Conservation (phyloP, 1,284 basidiomycete genomes). For the Apiotrichum akiyoshidainum region DNA sequence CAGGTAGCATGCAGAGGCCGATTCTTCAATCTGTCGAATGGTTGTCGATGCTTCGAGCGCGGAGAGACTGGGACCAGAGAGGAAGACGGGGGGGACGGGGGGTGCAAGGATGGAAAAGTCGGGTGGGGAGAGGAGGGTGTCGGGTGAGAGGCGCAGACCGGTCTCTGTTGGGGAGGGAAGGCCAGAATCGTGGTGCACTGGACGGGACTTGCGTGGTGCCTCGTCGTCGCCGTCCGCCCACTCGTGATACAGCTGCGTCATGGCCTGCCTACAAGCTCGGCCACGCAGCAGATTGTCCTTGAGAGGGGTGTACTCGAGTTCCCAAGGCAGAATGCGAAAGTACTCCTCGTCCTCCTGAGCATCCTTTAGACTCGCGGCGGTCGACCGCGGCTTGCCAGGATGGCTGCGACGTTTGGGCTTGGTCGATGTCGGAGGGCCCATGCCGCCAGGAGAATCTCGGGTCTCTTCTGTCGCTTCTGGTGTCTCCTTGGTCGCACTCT, state of each 20-base stretch:
- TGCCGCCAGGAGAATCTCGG: conserved; percentile 11
- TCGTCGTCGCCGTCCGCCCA: conserved; percentile 43
- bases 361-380: conserved; percentile 5
- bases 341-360: conserved; percentile 36
- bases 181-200: conserved; percentile 36
- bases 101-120: conserved; percentile 53
- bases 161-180: conserved; percentile 47
- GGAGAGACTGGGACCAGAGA: conserved; percentile 34
- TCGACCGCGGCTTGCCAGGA: conserved; percentile 16
- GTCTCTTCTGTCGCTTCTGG: conserved; percentile 7
- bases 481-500: background rate
- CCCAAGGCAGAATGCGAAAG: conserved; percentile 42
- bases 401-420: conserved; percentile 16
- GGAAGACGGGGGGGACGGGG: conserved; percentile 45
- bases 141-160: conserved; percentile 37
- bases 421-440: conserved; percentile 11
- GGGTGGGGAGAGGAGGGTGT: conserved; percentile 38
- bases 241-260: conserved; percentile 38
- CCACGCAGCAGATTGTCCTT: conserved; percentile 43
- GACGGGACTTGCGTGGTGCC: conserved; percentile 13
- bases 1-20: conserved; percentile 31
- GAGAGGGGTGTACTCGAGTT: conserved; percentile 48
- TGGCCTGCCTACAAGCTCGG: conserved; percentile 26
- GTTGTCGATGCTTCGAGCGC: conserved; percentile 24
- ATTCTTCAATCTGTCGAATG: conserved; percentile 35